phyloP scores from a whole-genome alignment of 1,284 basidiomycete genomes.

The Xanthoconium separans region DNA sequence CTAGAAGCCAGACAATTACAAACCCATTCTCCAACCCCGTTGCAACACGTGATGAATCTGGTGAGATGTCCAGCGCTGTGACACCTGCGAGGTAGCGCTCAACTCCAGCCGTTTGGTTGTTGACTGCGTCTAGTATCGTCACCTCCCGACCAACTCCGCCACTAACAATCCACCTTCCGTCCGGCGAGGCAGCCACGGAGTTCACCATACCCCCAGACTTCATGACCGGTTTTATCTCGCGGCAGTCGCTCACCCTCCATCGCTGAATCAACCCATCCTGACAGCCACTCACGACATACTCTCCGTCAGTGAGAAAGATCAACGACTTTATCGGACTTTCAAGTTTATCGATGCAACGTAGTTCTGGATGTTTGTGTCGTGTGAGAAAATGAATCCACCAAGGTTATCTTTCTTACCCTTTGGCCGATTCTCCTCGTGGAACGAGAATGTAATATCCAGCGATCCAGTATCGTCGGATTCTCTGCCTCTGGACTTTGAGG shows the following conservation, averaged over 20 bases:
- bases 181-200: neutral
- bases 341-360: neutral
- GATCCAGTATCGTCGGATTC: neutral
- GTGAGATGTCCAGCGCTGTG: conserved; percentile 6
- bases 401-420: neutral
- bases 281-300: neutral
- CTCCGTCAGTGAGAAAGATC: conserved; percentile 9
- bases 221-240: conserved; percentile 1
- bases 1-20: conserved; percentile 21
- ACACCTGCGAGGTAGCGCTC: neutral
- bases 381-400: neutral
- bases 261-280: conserved; percentile 1
- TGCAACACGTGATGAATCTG: conserved; percentile 7
- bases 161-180: conserved; percentile 2
- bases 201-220: neutral
- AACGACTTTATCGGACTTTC: conserved; percentile 2
- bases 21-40: conserved; percentile 6
- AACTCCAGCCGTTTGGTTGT: neutral
- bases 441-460: neutral
- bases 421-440: neutral
- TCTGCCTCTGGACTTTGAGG: neutral
- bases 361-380: neutral
- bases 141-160: conserved; percentile 6
- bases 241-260: conserved; percentile 4
- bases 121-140: neutral